These are phyloP conservation scores for Leavenworthia alabamica DNA, from an alignment of 345 rosid genomes.

Conservation along the genomic window DNA sequence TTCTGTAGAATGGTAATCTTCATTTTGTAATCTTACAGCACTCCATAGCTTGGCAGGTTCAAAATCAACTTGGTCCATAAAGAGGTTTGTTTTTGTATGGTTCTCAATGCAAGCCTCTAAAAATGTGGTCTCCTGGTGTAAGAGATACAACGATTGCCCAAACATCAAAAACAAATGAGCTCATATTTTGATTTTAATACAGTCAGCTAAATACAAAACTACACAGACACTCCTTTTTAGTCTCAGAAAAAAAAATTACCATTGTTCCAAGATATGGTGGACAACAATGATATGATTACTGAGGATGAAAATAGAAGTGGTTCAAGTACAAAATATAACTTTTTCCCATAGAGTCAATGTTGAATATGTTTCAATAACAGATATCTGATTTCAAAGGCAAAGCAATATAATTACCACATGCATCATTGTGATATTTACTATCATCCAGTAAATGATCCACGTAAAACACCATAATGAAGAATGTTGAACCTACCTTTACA, in stretches of 20 bases:
- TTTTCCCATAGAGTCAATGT: neutral
- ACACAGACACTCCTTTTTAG: neutral
- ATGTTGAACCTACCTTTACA: conserved; percentile 56
- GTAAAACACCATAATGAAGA: neutral
- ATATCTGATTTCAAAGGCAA: neutral
- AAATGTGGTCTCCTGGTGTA: conserved; percentile 70
- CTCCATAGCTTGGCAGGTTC: conserved; percentile 87
- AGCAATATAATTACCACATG: neutral
- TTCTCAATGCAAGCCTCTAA: conserved; percentile 95
- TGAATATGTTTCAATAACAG: neutral
- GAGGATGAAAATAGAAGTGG: neutral
- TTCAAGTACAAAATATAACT: neutral
- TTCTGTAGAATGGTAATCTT: conserved; percentile 37
- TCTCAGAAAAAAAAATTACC: neutral
- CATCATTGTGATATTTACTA: neutral
- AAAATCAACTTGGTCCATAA: conserved; percentile 97
- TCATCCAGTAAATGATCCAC: neutral
- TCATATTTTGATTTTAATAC: neutral
- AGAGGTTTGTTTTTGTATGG: conserved; percentile 84
- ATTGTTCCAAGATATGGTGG: neutral
- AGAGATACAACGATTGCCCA: conserved; percentile 5
- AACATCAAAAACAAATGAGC: conserved; percentile 6
- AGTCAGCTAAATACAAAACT: neutral
- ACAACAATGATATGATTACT: neutral
- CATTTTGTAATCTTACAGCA: conserved; percentile 55